These are phyloP conservation scores for Eurotiales sp. DNA, from an alignment of 2,329 filamentous ascomycete genomes.

Conservation along the genomic window DNA sequence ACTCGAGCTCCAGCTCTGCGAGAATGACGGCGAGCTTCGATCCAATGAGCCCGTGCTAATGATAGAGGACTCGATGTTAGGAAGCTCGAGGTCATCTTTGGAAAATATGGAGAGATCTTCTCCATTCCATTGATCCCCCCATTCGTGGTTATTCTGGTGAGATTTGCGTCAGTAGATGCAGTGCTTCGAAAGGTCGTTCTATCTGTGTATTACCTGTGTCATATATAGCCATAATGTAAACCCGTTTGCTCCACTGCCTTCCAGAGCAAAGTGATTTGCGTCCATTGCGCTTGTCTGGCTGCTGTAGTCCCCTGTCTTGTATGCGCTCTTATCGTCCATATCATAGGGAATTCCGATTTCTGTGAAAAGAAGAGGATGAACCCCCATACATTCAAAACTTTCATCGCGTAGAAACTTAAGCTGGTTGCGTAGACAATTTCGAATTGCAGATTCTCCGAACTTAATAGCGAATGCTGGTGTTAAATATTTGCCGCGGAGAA, in stretches of 20 bases:
- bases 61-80: constrained; percentile 27
- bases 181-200: not conserved
- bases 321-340: constrained; percentile 95
- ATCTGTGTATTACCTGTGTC: constrained; percentile 52
- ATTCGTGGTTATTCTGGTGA: constrained; percentile 74
- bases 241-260: constrained; percentile 77
- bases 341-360: constrained; percentile 98
- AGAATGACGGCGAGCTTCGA: constrained; percentile 51
- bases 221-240: constrained; percentile 89
- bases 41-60: constrained; percentile 39
- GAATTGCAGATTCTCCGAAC: constrained; percentile 86
- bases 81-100: constrained; percentile 67
- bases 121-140: constrained; percentile 95
- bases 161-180: not conserved
- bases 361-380: constrained; percentile 83
- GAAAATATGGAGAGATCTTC: constrained; percentile 93
- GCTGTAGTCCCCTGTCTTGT: constrained; percentile 91
- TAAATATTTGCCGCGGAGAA: constrained; percentile 82
- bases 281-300: constrained; percentile 91
- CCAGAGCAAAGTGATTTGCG: constrained; percentile 89
- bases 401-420: constrained; percentile 78
- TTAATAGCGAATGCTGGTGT: constrained; percentile 89
- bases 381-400: constrained; percentile 81
- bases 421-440: constrained; percentile 89
- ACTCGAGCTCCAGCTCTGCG: constrained; percentile 46